Base-by-base conservation (phyloP, 352 stramenopile species). In the Pythium coloratum region DNA sequence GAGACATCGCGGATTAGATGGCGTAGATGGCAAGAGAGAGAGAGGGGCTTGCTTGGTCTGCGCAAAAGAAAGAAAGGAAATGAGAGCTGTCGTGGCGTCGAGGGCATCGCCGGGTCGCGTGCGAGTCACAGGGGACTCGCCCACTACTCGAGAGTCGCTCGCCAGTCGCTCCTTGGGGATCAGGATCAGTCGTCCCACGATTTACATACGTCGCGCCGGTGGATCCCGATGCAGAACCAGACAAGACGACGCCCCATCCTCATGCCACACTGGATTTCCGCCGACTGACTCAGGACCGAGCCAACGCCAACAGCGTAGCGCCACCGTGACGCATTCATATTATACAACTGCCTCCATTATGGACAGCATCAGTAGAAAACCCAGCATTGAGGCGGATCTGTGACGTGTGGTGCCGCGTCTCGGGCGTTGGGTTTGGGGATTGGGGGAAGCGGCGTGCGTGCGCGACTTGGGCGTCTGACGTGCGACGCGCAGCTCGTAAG, bases 31-130 rank as follows among this genome's bases (percentile, higher is more conserved):
- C 32, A 4, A 55, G 49, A 33, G 55, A 40, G 8, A 55, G 49
- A 33, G 55, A 40, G 38, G 24, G 16, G 28, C 30, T 28, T 62
- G 56, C 26, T 36, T 26, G 40, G 40, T 36, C 38, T 55, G 56
- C 56, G 56, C 56, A 55, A 54, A 62, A 62, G 47, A 51, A 55
- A 47, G 56, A 42, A 62, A 62, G 55, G 56, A 30, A 30, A 30
- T 30, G 28, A 30, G 28, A 42, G 51, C 51, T 7, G 30, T 62
- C 56, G 56, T 36, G 56, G 28, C n/a, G 54, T 59, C 33, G 54
- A 58, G 28, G 28, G 28, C 28, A 30, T 28, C 12, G 26, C 18
- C 18, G 6, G n/a, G 20, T 18, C 28, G 28, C 28, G 28, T 30
- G 28, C 28, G 3, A 30, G 28, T 33, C 9, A 24, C 20, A 24